Evolutionary conservation across 2,329 filamentous ascomycete species (phyloP).

Genomic region (Gnomoniopsis sp.): DNA sequence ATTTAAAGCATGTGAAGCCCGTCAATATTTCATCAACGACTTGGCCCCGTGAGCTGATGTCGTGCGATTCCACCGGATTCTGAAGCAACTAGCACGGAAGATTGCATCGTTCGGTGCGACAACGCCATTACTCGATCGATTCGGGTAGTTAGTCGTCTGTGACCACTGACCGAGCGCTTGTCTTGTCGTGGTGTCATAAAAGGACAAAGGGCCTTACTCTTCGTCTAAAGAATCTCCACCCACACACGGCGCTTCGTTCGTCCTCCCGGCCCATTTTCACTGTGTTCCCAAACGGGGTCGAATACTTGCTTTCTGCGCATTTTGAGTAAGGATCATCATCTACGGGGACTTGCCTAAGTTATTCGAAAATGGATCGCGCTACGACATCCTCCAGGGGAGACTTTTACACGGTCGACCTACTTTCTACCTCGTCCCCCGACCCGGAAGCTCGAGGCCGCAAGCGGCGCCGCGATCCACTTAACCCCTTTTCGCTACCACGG

Average conservation of each 20-base stretch:
- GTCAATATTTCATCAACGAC: neutral
- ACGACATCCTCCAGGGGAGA: neutral
- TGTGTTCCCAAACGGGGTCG: no score
- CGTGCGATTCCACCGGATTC: constrained; percentile 10
- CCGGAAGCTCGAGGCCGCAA: constrained; percentile 34
- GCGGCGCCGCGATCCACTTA: constrained; percentile 30
- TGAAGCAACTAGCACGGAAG: constrained; percentile 1
- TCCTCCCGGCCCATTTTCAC: neutral
- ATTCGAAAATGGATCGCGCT: constrained; percentile 8
- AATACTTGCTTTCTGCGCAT: no score
- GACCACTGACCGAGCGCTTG: neutral
- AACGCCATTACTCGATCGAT: neutral
- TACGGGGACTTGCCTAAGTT: neutral
- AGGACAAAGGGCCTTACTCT: neutral
- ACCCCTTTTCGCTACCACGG: constrained; percentile 22
- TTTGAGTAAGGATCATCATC: neutral
- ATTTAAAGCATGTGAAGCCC: constrained; percentile 3
- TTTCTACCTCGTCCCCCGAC: constrained; percentile 26
- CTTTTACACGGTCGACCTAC: constrained; percentile 9
- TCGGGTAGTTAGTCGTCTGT: neutral
- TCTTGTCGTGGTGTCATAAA: neutral
- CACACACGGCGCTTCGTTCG: no score
- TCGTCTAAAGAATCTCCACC: neutral
- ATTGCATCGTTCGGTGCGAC: constrained; percentile 8
- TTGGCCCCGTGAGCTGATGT: constrained; percentile 9